Percentiles rank a stretch among this genome's conserved stretches.
Conservation (phyloP, 306 rosid species). For the Lablab purpureus region DNA sequence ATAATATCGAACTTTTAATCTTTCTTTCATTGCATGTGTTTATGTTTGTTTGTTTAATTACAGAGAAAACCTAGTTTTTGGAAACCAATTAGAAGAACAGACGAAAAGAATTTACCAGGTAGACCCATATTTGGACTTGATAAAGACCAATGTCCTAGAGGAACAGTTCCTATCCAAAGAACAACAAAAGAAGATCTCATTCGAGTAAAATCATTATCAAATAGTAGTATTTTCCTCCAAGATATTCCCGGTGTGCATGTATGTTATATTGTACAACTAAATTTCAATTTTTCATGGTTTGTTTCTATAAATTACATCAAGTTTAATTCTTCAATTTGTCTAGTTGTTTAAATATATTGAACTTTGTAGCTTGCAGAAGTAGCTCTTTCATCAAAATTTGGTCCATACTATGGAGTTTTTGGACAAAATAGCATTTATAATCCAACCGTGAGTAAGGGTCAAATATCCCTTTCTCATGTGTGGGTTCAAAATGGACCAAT, state of each 20-base stretch:
- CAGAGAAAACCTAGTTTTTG: conserved; percentile 27
- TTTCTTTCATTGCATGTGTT: too few species aligned
- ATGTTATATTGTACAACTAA: not conserved
- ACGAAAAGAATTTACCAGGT: not conserved
- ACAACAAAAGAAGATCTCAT: conserved; percentile 32
- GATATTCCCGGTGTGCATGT: not conserved
- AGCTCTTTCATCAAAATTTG: accelerated
- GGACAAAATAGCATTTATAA: not conserved
- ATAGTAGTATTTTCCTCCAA: not conserved
- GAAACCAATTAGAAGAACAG: not conserved
- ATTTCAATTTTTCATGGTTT: not conserved
- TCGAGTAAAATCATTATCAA: not conserved
- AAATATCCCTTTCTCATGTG: not conserved
- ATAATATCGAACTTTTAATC: too few species aligned
- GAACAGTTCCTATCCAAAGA: conserved; percentile 16
- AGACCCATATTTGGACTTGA: not conserved
- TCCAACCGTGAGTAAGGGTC: not conserved
- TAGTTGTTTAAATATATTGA: too few species aligned
- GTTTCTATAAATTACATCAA: not conserved
- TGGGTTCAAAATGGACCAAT: conserved; percentile 7
- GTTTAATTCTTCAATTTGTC: not conserved
- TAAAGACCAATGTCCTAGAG: not conserved
- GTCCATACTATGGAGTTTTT: not conserved
- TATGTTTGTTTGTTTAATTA: not conserved
- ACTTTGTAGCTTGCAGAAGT: not conserved